Base-by-base conservation (phyloP, 108 stramenopile genomes). In the Pseudonitzschia multiseries region DNA sequence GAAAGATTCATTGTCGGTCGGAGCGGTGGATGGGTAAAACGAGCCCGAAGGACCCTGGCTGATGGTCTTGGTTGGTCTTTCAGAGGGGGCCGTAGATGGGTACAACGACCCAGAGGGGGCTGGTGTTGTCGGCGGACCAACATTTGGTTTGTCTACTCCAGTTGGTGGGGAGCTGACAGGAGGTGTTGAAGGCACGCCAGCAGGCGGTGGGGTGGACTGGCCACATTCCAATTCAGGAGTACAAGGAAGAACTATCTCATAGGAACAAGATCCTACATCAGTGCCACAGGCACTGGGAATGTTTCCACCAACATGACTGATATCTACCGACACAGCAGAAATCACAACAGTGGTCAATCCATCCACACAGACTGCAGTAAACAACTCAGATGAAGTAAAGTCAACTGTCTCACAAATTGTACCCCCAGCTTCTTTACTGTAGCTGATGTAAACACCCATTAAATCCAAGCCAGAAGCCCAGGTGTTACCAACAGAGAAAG, bases 241-340 rank as follows among this genome's bases (percentile, higher is more conserved):
- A 41, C 64, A 65, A 20, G 64, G 64, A 36, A 65, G 14, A 42
- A 44, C n/a, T 40, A 65, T 31, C 40, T 65, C 64, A 41, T 65
- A 65, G 5, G 41, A 41, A 65, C 64, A 65, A 42, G 32, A 12
- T 65, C 64, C 64, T 15, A 33, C n/a, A 9, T 18, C n/a, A 13
- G 64, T 22, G 18, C 18, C 18, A 42, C 64, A 65, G 14, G 64
- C 24, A 36, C 21, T 65, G 32, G 31, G 33, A 14, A 28, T 31
- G 24, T 27, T 21, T 8, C 14, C 27, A 27, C 8, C 26, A 13
- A 9, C 29, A 27, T 59, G 27, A 8, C 5, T 18, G 41, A 65
- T 65, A 3, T 20, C 64, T 6, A 5, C 64, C 5, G 64, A 65
- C 10, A 41, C 20, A 42, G 18, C 64, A 20, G 18, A 17, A 14